A percentile compares a stretch with the other conserved stretches of the same genome.
phyloP scores from a whole-genome alignment of 75 land plant genomes.

The Chamaecyparis obtusa region DNA sequence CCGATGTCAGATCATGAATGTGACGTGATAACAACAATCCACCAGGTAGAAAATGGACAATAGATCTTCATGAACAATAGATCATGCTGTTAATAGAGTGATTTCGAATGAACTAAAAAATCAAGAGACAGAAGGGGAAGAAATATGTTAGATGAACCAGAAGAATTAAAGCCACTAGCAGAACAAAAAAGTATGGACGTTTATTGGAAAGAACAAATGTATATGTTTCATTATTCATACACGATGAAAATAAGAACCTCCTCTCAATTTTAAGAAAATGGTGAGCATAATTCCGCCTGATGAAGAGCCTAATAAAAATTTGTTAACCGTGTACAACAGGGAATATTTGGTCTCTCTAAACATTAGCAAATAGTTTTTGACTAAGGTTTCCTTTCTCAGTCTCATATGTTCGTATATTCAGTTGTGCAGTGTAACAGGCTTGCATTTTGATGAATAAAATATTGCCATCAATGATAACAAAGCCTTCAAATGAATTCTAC shows the following conservation, averaged over 20 bases:
- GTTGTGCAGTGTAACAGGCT: background rate
- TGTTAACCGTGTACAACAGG: background rate
- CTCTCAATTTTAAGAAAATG: background rate
- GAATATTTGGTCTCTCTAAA: background rate
- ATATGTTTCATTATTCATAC: conserved; percentile 4
- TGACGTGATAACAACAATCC: background rate
- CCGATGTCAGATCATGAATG: background rate
- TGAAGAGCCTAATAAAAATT: background rate
- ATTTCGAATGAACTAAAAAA: background rate
- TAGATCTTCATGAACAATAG: background rate
- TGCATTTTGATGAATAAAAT: conserved; percentile 7
- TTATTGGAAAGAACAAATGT: background rate
- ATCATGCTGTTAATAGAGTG: background rate
- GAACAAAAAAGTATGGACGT: background rate
- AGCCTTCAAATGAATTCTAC: background rate
- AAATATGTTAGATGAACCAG: background rate
- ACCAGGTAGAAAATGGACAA: background rate
- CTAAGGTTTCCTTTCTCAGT: background rate
- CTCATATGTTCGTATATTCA: background rate
- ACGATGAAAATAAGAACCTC: background rate
- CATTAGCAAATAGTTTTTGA: background rate
- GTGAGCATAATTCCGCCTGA: background rate
- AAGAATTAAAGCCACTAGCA: background rate
- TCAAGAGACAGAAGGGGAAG: background rate
- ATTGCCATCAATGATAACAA: background rate